Evolutionary conservation across 192 early-diverging fungal species (phyloP).

Genomic region (Fimicolochytrium jonesii): DNA sequence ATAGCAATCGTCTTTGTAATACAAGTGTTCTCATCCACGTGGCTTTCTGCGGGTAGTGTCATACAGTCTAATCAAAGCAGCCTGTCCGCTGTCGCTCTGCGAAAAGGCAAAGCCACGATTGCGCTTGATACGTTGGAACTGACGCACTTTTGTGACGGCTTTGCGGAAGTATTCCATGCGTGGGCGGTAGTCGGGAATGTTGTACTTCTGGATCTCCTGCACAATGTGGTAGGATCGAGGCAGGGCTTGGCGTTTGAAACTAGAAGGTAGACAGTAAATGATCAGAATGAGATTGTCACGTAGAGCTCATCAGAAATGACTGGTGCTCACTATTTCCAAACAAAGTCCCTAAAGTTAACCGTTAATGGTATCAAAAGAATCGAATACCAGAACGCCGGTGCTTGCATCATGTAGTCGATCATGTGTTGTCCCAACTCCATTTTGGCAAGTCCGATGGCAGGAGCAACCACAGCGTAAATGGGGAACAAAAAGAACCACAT

Average conservation of each 20-base stretch:
- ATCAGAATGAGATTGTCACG: slow-evolving; percentile 4
- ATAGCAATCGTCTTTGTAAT: too few relatives aligned
- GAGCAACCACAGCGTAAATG: slow-evolving; percentile 72
- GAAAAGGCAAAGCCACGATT: slow-evolving; percentile 98
- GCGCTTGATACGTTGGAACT: slow-evolving; percentile 84
- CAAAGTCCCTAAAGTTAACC: slow-evolving; percentile 82
- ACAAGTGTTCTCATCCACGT: slow-evolving; percentile 13
- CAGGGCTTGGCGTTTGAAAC: slow-evolving; percentile 74
- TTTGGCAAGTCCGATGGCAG: slow-evolving; percentile 47
- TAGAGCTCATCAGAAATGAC: too few relatives aligned
- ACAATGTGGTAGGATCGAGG: slow-evolving; percentile 90
- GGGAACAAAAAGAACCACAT: slow-evolving; percentile 89
- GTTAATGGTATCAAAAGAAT: slow-evolving; percentile 81
- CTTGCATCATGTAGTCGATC: slow-evolving; percentile 29
- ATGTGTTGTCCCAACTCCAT: slow-evolving; percentile 44
- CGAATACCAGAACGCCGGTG: slow-evolving; percentile 75
- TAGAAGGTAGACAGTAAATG: slow-evolving; percentile 24
- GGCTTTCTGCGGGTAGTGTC: slow-evolving; percentile 58
- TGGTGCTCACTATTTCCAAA: slow-evolving; percentile 92
- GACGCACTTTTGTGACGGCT: slow-evolving; percentile 92
- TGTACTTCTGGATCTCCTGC: slow-evolving; percentile 99
- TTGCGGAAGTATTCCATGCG: slow-evolving; percentile 98
- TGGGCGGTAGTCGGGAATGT: slow-evolving; percentile 97
- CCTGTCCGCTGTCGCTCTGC: slow-evolving; percentile 95
- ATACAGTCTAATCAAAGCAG: slow-evolving; percentile 74